Percentiles rank a stretch among this genome's conserved stretches.
These are phyloP conservation scores for Cyclanthera cordifolia DNA, from an alignment of 306 rosid species.

Conservation along the genomic window DNA sequence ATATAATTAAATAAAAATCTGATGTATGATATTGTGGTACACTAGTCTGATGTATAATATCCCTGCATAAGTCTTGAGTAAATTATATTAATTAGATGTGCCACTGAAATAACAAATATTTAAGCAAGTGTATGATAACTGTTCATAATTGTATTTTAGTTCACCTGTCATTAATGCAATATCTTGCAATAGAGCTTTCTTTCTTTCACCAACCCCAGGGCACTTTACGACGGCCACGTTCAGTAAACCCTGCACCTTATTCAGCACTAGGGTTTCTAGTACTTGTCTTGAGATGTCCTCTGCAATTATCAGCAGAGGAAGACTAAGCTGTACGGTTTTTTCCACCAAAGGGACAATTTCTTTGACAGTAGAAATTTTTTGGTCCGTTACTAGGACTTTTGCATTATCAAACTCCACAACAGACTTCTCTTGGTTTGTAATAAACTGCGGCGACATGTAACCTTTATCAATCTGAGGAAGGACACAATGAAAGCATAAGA, in stretches of 20 bases:
- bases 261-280: constrained; percentile 66
- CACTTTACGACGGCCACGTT: constrained; percentile 82
- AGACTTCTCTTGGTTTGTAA: constrained; percentile 76
- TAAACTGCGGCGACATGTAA: constrained; percentile 82
- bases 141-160: not conserved
- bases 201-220: constrained; percentile 70
- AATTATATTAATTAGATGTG: not conserved
- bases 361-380: constrained; percentile 58
- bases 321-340: constrained; percentile 77
- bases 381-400: constrained; percentile 89
- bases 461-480: constrained; percentile 79
- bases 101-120: constrained; percentile 1
- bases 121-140: not conserved
- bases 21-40: not conserved
- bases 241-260: constrained; percentile 74
- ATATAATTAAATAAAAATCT: not conserved
- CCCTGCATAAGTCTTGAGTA: not conserved
- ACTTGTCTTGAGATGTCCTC: constrained; percentile 71
- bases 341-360: constrained; percentile 78
- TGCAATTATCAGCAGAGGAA: constrained; percentile 76
- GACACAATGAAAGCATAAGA: constrained; percentile 11
- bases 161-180: constrained; percentile 92
- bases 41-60: too few relatives aligned
- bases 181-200: constrained; percentile 84
- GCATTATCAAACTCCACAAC: constrained; percentile 75